Evolutionary conservation across 2,329 filamentous ascomycete genomes (phyloP), one percentile per base, ranked within the genome.

Genomic region (Curvularia sp.): DNA sequence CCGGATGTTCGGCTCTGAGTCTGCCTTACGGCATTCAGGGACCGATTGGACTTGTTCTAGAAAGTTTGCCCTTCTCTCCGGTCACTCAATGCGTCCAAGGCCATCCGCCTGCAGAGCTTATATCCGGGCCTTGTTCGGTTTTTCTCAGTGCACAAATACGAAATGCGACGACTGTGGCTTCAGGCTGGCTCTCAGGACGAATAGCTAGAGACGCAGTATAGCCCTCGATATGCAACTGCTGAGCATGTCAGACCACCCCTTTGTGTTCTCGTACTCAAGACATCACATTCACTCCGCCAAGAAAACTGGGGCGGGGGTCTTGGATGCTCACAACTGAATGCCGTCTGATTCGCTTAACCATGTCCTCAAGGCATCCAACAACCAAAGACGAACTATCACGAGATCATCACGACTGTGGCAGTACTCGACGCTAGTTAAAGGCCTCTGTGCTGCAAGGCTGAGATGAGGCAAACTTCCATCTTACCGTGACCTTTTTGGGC

Each of bases 211-310:
- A 38, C 47, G 51, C 39, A 26, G 7, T 12, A 22, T 22, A 13
- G 13, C 31, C 22, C 39, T 41, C 41, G 20, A 43, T 50, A n/a
- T 13, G 33, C 33, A n/a, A n/a, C 6, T n/a, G 33, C 33, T n/a
- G 33, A 38, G 28, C 30, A 8, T 18, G 38, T 47, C 24, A 44
- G 12, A 12, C n/a, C 22, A 10, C n/a, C 15, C 52, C 47, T 5
- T 15, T 30, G 26, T 47, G 57, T 55, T 42, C 51, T n/a, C 43
- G 49, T 48, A 15, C 26, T 33, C 41, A 33, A 49, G 50, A 22
- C 44, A 53, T 51, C 13, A 7, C n/a, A n/a, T 28, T 35, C 13
- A 44, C 28, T 33, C 26, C 18, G 63, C 63, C 63, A 64, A 65
- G 63, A 33, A 39, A 3, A 15, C 33, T 51, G 58, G 61, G 24